A percentile compares a stretch with the other conserved stretches of the same genome.
Conservation (phyloP, 495 filamentous ascomycete species). For the Pyronema domesticum region DNA sequence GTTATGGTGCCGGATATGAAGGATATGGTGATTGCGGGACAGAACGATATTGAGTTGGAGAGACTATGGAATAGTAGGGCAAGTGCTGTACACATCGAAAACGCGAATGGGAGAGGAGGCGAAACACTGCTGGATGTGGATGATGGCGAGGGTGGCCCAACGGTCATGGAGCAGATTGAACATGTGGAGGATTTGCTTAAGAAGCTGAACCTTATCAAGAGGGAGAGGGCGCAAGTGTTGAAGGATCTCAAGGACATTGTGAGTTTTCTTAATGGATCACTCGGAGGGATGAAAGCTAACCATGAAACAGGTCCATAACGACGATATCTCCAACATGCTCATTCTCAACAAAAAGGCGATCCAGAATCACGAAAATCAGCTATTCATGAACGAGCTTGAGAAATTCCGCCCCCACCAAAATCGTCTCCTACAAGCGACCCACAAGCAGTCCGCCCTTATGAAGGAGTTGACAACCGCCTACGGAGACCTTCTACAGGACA, state of each 20-base stretch:
- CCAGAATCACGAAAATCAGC: constrained; percentile 65
- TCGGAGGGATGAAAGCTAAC: not conserved
- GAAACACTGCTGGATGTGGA: constrained; percentile 72
- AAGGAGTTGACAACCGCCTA: constrained; percentile 86
- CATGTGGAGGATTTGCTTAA: constrained; percentile 81
- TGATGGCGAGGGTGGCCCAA: constrained; percentile 59
- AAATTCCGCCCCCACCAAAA: constrained; percentile 92
- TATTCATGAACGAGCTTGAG: constrained; percentile 87
- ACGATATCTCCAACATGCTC: constrained; percentile 91
- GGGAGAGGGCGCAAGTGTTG: constrained; percentile 73
- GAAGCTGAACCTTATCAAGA: constrained; percentile 78
- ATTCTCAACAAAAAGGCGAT: constrained; percentile 96
- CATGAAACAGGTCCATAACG: constrained; percentile 59
- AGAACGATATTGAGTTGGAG: constrained; percentile 43
- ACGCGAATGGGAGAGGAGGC: constrained; percentile 41
- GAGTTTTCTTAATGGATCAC: constrained; percentile 11
- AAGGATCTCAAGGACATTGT: constrained; percentile 98
- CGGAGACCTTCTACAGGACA: constrained; percentile 77
- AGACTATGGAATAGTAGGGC: constrained; percentile 14
- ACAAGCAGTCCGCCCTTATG: constrained; percentile 85
- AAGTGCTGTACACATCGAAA: constrained; percentile 38
- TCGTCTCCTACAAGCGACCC: constrained; percentile 72
- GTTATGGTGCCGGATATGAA: constrained; percentile 77
- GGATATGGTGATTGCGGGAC: constrained; percentile 82
- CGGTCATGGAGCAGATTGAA: constrained; percentile 74